A percentile compares a stretch with the other conserved stretches of the same genome.
phyloP scores from a whole-genome alignment of 2,329 filamentous ascomycete genomes.

The Colletotrichum filicis region DNA sequence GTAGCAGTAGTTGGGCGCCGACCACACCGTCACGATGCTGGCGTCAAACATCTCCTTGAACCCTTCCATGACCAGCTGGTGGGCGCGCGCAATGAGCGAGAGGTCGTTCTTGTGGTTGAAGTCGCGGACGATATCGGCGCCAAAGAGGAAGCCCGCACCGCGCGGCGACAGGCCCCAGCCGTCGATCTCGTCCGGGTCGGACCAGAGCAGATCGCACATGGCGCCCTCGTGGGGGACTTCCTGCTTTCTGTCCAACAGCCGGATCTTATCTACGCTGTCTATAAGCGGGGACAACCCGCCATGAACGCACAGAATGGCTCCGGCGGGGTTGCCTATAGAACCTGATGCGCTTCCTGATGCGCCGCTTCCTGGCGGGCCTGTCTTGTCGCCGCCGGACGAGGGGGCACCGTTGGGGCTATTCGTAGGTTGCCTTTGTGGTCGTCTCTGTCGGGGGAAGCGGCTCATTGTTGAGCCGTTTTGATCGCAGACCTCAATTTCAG shows the following conservation, averaged over 20 bases:
- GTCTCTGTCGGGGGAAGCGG: constrained; percentile 66
- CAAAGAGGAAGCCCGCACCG: constrained; percentile 95
- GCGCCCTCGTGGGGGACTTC: constrained; percentile 98
- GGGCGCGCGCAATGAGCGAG: constrained; percentile 89
- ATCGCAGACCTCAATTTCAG: constrained; percentile 94
- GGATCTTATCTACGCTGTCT: constrained; percentile 94
- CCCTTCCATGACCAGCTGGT: constrained; percentile 98
- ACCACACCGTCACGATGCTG: constrained; percentile 98
- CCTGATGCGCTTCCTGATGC: constrained; percentile 77
- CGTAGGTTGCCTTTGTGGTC: constrained; percentile 37
- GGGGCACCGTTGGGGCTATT: constrained; percentile 43
- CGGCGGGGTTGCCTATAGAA: constrained; percentile 74
- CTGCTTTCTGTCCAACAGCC: constrained; percentile 94
- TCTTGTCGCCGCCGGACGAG: constrained; percentile 54
- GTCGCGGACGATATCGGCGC: constrained; percentile 91
- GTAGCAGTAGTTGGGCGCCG: constrained; percentile 96
- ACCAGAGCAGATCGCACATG: constrained; percentile 99
- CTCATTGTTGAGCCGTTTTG: constrained; percentile 83
- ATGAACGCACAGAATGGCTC: constrained; percentile 94
- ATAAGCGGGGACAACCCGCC: constrained; percentile 92
- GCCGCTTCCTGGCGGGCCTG: constrained; percentile 82
- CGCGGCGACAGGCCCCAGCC: constrained; percentile 96
- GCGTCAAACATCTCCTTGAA: constrained; percentile 99
- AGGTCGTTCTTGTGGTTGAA: constrained; percentile 97
- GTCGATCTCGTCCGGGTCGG: constrained; percentile 96